phyloP scores from a whole-genome alignment of 192 early-diverging fungal species.

The Podila clonocystis region DNA sequence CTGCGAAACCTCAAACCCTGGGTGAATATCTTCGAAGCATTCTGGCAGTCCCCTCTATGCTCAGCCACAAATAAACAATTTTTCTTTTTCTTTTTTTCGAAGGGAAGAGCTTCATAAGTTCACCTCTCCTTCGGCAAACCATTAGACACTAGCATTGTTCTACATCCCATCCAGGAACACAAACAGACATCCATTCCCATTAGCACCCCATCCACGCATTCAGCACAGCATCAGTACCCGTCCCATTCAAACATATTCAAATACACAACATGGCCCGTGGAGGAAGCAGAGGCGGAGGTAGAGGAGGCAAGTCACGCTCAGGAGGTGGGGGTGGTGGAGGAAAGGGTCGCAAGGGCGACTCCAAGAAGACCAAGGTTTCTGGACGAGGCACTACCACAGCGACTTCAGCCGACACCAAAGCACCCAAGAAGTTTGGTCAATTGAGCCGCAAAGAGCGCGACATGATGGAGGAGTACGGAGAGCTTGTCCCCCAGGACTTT shows the following conservation, averaged over 20 bases:
- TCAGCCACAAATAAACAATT: constrained; percentile 17
- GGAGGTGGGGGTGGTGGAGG: constrained; percentile 10
- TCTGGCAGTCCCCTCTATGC: background rate
- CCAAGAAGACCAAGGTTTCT: constrained; percentile 36
- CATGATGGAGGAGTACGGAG: constrained; percentile 77
- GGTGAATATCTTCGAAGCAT: background rate
- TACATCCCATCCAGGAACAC: background rate
- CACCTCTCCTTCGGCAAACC: background rate
- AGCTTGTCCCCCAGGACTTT: constrained; percentile 65
- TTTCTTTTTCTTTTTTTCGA: constrained; percentile 19
- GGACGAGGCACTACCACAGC: constrained; percentile 42
- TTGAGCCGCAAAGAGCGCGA: constrained; percentile 58
- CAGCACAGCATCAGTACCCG: background rate
- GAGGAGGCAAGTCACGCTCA: constrained; percentile 5
- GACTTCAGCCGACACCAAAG: constrained; percentile 35
- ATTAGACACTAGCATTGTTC: background rate
- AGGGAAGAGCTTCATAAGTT: too few relatives aligned
- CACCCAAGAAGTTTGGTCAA: constrained; percentile 55
- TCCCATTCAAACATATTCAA: background rate
- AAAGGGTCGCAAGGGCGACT: background rate
- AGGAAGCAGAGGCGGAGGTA: constrained; percentile 7
- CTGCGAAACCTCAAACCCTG: background rate
- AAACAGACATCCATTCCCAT: background rate
- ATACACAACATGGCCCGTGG: constrained; percentile 31
- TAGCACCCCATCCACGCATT: background rate